These are phyloP conservation scores for Oidium heveae DNA, from an alignment of 2,329 filamentous ascomycete genomes.

Conservation along the genomic window DNA sequence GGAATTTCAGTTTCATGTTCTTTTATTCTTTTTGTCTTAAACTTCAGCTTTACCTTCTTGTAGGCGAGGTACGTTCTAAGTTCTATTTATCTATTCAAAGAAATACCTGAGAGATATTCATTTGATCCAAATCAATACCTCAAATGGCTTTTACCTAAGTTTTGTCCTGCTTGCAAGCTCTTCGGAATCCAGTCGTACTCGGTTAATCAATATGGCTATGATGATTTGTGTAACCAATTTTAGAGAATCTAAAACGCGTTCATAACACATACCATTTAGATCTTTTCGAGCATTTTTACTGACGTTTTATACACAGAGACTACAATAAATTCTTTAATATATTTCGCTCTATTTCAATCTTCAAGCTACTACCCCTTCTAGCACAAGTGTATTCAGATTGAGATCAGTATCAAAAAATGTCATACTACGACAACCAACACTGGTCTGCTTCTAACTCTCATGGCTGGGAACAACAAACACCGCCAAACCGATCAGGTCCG, in stretches of 20 bases:
- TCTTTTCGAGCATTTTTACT: background rate
- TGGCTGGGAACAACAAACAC: conserved; percentile 48
- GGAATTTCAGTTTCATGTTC: background rate
- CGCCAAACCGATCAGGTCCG: conserved; percentile 48
- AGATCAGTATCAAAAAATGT: conserved; percentile 19
- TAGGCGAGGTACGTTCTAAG: background rate
- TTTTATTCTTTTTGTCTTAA: background rate
- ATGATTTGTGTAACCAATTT: background rate
- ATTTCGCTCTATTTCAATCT: background rate
- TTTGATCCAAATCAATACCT: background rate
- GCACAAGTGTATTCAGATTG: background rate
- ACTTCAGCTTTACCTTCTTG: background rate
- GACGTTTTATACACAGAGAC: background rate
- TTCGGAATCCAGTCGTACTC: background rate
- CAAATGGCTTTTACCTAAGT: too few relatives aligned
- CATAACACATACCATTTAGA: background rate
- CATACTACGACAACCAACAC: conserved; percentile 43
- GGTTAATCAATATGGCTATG: background rate
- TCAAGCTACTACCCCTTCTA: background rate
- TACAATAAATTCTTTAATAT: background rate
- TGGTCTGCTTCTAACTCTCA: conserved; percentile 32
- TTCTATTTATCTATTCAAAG: background rate
- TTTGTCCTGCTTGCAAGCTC: background rate
- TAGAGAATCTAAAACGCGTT: background rate
- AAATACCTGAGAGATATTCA: background rate